Percentiles rank a stretch among this genome's conserved stretches.
phyloP scores from a whole-genome alignment of 108 stramenopile genomes.

The Cylindrotheca closterium region DNA sequence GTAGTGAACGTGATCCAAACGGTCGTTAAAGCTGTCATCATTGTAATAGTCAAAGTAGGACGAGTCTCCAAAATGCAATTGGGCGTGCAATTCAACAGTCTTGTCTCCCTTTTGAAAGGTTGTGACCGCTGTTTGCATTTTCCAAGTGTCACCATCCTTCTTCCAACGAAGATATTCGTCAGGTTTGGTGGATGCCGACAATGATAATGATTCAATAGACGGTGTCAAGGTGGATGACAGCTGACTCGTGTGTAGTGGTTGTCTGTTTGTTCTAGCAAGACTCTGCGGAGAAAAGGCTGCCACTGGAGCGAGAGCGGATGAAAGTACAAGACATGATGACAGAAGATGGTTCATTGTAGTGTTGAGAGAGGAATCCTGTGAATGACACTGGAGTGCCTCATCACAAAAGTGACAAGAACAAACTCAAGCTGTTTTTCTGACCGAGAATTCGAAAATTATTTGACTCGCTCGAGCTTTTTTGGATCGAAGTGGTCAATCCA shows the following conservation, averaged over 20 bases:
- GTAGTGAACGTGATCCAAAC: constrained; percentile 57
- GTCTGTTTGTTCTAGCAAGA: not conserved
- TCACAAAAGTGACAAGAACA: not conserved
- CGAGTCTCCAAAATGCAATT: constrained; percentile 66
- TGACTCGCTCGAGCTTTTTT: too few species aligned
- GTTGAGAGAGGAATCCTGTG: too few species aligned
- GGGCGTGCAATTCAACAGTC: constrained; percentile 66
- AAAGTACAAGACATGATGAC: not conserved
- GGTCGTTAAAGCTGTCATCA: constrained; percentile 33
- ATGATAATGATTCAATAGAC: too few species aligned
- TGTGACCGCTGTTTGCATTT: constrained; percentile 70
- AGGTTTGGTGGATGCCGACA: not conserved
- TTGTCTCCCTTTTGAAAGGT: constrained; percentile 42
- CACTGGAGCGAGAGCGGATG: not conserved
- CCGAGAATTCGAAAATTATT: too few species aligned
- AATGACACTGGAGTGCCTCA: too few species aligned
- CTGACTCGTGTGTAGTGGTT: too few species aligned
- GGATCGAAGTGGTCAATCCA: too few species aligned
- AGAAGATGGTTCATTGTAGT: too few species aligned
- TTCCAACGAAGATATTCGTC: constrained; percentile 24
- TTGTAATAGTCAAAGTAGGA: constrained; percentile 71
- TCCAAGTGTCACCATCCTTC: constrained; percentile 25
- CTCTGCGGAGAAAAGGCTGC: not conserved
- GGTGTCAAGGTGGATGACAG: too few species aligned
- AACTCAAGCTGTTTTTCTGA: not conserved